Conservation (phyloP, 2,329 filamentous ascomycete species). For the Aureobasidium sp. region DNA sequence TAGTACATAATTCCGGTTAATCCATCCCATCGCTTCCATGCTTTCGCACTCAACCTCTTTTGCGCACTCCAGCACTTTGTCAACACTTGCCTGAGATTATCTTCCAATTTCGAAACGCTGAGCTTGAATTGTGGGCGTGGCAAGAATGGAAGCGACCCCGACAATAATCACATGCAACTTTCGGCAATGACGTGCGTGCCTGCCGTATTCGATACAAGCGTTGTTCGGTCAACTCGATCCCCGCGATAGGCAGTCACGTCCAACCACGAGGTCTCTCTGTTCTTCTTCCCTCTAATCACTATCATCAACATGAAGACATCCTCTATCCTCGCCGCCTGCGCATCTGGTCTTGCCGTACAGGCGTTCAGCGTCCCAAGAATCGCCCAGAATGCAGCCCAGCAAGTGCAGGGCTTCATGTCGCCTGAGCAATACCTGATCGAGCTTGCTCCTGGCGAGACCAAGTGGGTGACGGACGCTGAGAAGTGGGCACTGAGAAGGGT, state of each 20-base stretch:
- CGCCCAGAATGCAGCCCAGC: slow-evolving; percentile 13
- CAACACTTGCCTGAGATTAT: too few species aligned
- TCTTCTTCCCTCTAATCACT: background rate
- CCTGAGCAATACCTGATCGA: slow-evolving; percentile 66
- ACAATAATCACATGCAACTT: background rate
- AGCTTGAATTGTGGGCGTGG: background rate
- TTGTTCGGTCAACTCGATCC: slow-evolving; percentile 12
- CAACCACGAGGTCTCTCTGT: background rate
- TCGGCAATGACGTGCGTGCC: slow-evolving; percentile 1
- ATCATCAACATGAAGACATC: slow-evolving; percentile 11
- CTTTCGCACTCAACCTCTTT: too few species aligned
- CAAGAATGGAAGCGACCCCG: too few species aligned
- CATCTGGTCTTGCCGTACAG: slow-evolving; percentile 13
- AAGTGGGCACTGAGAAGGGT: slow-evolving; percentile 88
- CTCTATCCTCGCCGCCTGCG: slow-evolving; percentile 11
- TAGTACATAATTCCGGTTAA: too few species aligned
- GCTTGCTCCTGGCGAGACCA: slow-evolving; percentile 69
- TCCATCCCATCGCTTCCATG: too few species aligned
- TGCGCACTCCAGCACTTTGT: too few species aligned
- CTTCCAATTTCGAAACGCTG: too few species aligned
- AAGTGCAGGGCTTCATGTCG: slow-evolving; percentile 20
- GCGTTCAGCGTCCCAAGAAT: slow-evolving; percentile 15
- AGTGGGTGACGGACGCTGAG: slow-evolving; percentile 87
- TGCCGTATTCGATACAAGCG: slow-evolving; percentile 10
- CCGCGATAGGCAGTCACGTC: background rate